Conservation (phyloP, 2,329 filamentous ascomycete species). For the Cladophialophora yegresii region DNA sequence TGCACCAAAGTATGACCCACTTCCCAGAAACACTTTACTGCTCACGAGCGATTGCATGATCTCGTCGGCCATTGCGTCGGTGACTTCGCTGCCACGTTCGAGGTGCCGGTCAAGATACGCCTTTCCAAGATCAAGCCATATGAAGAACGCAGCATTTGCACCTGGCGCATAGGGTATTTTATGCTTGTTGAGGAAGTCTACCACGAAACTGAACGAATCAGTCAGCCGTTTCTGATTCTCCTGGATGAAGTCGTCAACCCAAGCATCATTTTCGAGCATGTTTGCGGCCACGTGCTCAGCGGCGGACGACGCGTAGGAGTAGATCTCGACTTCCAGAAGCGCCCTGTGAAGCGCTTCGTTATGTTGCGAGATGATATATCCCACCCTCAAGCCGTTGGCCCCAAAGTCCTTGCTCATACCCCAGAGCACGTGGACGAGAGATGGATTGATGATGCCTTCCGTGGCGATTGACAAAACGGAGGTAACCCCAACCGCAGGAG, state of each 20-base stretch:
- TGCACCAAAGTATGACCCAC: slow-evolving; percentile 42
- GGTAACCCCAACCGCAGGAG: slow-evolving; percentile 45
- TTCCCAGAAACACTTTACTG: slow-evolving; percentile 44
- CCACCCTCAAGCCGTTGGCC: slow-evolving; percentile 58
- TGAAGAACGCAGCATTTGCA: slow-evolving; percentile 59
- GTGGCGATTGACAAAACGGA: slow-evolving; percentile 52
- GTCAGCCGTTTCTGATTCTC: slow-evolving; percentile 49
- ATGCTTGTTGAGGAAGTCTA: slow-evolving; percentile 44
- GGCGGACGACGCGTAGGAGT: slow-evolving; percentile 52
- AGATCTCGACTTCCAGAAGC: slow-evolving; percentile 47
- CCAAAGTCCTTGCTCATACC: slow-evolving; percentile 57
- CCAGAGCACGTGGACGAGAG: slow-evolving; percentile 55
- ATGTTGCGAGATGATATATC: slow-evolving; percentile 53
- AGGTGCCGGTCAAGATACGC: slow-evolving; percentile 15
- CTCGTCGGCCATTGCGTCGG: slow-evolving; percentile 11
- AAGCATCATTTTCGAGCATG: slow-evolving; percentile 50
- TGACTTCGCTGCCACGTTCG: background rate
- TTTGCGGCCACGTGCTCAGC: slow-evolving; percentile 46
- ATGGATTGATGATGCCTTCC: slow-evolving; percentile 50
- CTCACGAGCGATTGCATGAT: slow-evolving; percentile 44
- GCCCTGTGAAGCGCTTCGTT: slow-evolving; percentile 47
- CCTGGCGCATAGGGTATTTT: slow-evolving; percentile 52
- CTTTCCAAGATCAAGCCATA: slow-evolving; percentile 55
- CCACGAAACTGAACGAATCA: slow-evolving; percentile 46
- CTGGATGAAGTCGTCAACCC: slow-evolving; percentile 49